Evolutionary conservation across 139 green algal genomes (phyloP), one percentile per base, ranked within the genome.

Genomic region (Edaphochlamys debaryana): DNA sequence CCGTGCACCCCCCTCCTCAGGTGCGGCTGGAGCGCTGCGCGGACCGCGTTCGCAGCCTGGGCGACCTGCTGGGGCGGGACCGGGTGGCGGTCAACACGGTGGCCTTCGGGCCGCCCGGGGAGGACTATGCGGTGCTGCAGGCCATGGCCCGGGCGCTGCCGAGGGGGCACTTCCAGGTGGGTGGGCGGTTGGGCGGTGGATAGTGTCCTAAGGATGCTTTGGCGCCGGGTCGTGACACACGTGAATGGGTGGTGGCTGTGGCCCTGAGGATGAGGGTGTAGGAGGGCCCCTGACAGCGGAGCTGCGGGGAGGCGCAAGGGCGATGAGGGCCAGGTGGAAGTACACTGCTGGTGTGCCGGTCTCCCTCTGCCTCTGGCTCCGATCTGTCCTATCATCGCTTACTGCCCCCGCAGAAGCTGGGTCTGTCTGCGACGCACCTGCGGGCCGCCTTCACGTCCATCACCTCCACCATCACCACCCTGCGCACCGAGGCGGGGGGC

Each of bases 361-460:
- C n/a, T n/a, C n/a, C 56, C 22, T n/a, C 15, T 32, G 25, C 22
- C 56, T 7, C 8, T 17, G 7, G 30, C 60, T 40, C n/a, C n/a
- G n/a, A n/a, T 38, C 30, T 38, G 30, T 20, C 20, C 20, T 30
- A 3, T 6, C 30, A 37, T 22, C 30, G 30, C 36, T 30, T 8
- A n/a, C 38, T 23, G 36, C 30, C 3, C 70, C 32, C 58, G 25
- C 60, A 87, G 58, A 90, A 90, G 48, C 82, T 90, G 36, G 86
- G 86, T 15, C 69, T 90, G 27, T 86, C 73, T 2, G 64, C 56
- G 7, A 0, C 36, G 63, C 58, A 58, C 36, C 86, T 90, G 40
- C 69, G 75, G 62, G 82, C 72, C 45, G 86, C 86, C 54, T 86
- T 90, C 81, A 83, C 52, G 40, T 82, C 80, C 32, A 81, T 90